Evolutionary conservation across 164 flowering plant species (phyloP).

Genomic region (Paratinospora sagittata): DNA sequence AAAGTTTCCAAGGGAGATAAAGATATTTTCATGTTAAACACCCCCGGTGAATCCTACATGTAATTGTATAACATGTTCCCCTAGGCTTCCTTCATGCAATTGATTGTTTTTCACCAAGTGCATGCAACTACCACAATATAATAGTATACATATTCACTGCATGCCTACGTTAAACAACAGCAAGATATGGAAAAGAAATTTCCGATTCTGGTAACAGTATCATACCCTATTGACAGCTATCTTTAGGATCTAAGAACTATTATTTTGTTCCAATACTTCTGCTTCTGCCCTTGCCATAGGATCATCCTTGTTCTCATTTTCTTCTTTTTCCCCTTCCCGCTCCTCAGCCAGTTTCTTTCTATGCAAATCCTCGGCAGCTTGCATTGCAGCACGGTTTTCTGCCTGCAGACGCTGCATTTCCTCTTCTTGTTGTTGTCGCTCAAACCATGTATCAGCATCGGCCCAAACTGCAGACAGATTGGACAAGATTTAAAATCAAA

Average conservation of each 20-base stretch:
- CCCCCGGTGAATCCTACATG: neutral
- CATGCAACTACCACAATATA: conserved; percentile 4
- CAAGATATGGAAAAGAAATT: neutral
- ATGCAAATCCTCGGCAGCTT: conserved; percentile 81
- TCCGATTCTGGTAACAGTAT: neutral
- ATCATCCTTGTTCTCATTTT: conserved; percentile 52
- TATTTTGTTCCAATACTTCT: conserved; percentile 42
- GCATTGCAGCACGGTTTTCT: conserved; percentile 70
- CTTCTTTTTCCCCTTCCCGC: conserved; percentile 86
- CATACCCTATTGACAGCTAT: conserved; percentile 3
- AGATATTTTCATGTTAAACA: neutral
- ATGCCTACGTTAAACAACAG: conserved; percentile 3
- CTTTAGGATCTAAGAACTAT: conserved; percentile 13
- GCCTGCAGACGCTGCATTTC: conserved; percentile 84
- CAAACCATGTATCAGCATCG: conserved; percentile 99
- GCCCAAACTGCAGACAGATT: conserved; percentile 75
- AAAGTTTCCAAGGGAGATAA: neutral
- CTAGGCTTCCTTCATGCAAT: neutral
- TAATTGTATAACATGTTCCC: neutral
- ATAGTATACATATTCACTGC: conserved; percentile 3
- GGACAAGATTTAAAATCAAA: neutral
- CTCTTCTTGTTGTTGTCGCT: conserved; percentile 89
- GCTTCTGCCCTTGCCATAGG: conserved; percentile 88
- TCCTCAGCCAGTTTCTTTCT: conserved; percentile 79
- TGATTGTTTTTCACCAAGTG: neutral